A percentile compares a stretch with the other conserved stretches of the same genome.
Conservation (phyloP, 257 asterid species). For the Lycium barbarum region DNA sequence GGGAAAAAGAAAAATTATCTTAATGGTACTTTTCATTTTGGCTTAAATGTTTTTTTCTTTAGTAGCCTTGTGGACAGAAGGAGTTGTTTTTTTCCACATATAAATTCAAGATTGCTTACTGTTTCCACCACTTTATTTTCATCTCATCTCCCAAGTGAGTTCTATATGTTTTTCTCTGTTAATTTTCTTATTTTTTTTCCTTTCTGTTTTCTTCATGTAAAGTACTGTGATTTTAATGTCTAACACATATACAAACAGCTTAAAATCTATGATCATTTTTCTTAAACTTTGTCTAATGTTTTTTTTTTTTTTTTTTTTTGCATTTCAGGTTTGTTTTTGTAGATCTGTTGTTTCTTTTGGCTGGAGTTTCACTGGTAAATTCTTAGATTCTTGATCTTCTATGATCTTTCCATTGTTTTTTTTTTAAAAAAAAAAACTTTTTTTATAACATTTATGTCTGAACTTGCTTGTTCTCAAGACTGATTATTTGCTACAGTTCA, state of each 20-base stretch:
- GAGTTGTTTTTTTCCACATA: neutral
- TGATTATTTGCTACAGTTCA: neutral
- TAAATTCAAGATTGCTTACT: constrained; percentile 28
- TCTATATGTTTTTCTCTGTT: too few relatives aligned
- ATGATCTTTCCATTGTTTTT: neutral
- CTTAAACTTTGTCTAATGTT: constrained; percentile 33
- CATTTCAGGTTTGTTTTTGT: constrained; percentile 59
- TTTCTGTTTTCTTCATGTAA: too few relatives aligned
- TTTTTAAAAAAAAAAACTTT: too few relatives aligned
- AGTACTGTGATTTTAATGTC: constrained; percentile 30
- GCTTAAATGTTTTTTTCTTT: neutral
- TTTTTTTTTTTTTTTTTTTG: constrained; percentile 31
- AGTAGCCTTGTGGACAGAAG: neutral
- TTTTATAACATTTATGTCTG: too few relatives aligned
- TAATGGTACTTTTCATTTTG: too few relatives aligned
- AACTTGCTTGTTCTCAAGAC: neutral
- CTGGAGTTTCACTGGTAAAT: constrained; percentile 52
- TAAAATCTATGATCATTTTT: constrained; percentile 33
- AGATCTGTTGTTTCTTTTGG: constrained; percentile 66
- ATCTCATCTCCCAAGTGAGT: constrained; percentile 35
- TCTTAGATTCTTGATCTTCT: constrained; percentile 16
- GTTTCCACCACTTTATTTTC: constrained; percentile 43
- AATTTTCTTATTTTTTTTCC: too few relatives aligned
- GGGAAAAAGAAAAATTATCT: too few relatives aligned
- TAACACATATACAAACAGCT: constrained; percentile 3